Evolutionary conservation across 257 asterid species (phyloP), one percentile per base, ranked within the genome.

Genomic region (Scutellaria baicalensis): DNA sequence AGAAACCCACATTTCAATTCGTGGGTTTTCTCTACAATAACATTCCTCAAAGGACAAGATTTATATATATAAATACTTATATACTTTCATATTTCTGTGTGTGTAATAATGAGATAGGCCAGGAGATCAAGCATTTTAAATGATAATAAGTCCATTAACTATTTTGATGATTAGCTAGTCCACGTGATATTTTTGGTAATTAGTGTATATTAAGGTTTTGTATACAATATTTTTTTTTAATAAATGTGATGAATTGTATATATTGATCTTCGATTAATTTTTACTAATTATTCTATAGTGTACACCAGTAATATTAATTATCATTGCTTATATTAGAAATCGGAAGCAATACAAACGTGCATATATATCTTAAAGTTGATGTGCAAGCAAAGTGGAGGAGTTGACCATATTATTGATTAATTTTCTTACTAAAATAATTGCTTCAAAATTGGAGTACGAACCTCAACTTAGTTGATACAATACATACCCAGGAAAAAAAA

Each of bases 331-430:
- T n/a, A n/a, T n/a, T n/a, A n/a, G n/a, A n/a, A n/a, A n/a, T n/a
- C n/a, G n/a, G n/a, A n/a, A n/a, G n/a, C n/a, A n/a, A n/a, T n/a
- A n/a, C n/a, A n/a, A n/a, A n/a, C n/a, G n/a, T n/a, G n/a, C n/a
- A 1, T 35, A 58, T 64, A 13, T 6, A 42, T 42, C 43, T 59
- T 68, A 33, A 68, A 36, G 31, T 43, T 54, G 48, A 54, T 14
- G 44, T 47, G 8, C 68, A 75, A 75, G 79, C 71, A 75, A 75
- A 75, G 79, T 58, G 66, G 13, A 45, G 11, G 0, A 13, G 3
- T 2, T n/a, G n/a, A n/a, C 64, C 14, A 7, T 1, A 31, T 33
- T 74, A 10, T 38, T 58, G 9, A 66, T 7, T 20, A 20, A 33
- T 45, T 73, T 56, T 65, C 52, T 42, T 54, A 64, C 27, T 17